phyloP scores from a whole-genome alignment of 2,329 filamentous ascomycete species.

The Trichophyton simii region DNA sequence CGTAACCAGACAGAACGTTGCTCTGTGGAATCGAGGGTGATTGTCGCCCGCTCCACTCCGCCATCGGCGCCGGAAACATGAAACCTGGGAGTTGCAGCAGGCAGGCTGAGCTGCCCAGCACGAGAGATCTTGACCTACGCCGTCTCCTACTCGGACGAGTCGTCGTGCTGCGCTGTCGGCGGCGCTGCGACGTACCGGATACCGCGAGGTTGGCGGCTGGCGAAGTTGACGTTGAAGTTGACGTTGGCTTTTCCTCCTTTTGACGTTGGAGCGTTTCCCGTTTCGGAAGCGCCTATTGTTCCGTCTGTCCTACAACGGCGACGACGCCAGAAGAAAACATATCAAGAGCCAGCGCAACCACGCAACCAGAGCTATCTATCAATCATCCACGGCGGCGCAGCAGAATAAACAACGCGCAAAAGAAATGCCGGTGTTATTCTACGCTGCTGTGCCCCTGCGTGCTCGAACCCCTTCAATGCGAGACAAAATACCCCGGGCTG shows the following conservation, averaged over 20 bases:
- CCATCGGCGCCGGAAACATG: neutral
- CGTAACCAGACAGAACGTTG: neutral
- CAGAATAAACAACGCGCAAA: neutral
- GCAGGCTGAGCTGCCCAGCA: neutral
- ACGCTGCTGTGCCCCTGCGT: neutral
- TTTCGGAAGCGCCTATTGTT: constrained; percentile 4
- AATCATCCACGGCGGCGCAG: neutral
- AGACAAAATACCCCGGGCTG: neutral
- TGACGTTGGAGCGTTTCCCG: neutral
- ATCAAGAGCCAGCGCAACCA: neutral
- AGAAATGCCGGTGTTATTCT: neutral
- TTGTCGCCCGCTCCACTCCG: neutral
- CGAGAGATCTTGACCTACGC: neutral
- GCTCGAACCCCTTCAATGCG: neutral
- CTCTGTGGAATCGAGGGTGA: neutral
- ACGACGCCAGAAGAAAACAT: neutral
- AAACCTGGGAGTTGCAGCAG: neutral
- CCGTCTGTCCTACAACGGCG: neutral
- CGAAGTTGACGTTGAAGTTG: neutral
- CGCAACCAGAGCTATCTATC: neutral
- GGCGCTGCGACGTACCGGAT: no score
- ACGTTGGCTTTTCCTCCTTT: neutral
- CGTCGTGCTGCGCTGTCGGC: neutral
- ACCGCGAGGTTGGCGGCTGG: neutral
- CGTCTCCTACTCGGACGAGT: neutral